These are phyloP conservation scores for Chaetomium sp. DNA, from an alignment of 2,329 filamentous ascomycete genomes.

Conservation along the genomic window DNA sequence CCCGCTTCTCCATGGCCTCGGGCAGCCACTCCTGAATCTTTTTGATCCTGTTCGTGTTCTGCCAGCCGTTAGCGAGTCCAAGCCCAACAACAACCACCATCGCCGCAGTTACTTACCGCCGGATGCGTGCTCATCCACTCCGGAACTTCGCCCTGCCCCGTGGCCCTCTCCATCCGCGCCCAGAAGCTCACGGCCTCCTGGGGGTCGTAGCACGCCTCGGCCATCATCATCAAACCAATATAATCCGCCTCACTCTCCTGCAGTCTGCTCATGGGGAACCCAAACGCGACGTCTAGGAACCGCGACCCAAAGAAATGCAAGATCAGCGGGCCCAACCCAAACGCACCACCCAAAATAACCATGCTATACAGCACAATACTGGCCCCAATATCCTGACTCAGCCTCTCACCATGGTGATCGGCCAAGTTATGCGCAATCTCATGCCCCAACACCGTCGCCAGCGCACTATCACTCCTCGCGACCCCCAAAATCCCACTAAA, in stretches of 20 bases:
- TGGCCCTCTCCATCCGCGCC: constrained; percentile 62
- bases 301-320: constrained; percentile 48
- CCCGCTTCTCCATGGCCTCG: constrained; percentile 56
- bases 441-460: constrained; percentile 76
- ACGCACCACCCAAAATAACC: constrained; percentile 50
- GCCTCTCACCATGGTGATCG: constrained; percentile 66
- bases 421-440: constrained; percentile 79
- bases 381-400: constrained; percentile 55
- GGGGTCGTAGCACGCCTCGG: constrained; percentile 76
- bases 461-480: constrained; percentile 65
- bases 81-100: background rate
- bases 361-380: constrained; percentile 55
- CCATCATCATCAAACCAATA: constrained; percentile 82
- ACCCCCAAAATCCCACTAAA: constrained; percentile 72
- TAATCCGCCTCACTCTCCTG: constrained; percentile 81
- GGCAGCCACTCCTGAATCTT: constrained; percentile 67
- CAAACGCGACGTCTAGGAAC: constrained; percentile 65
- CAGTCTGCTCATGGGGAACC: constrained; percentile 66
- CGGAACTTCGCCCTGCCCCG: constrained; percentile 56
- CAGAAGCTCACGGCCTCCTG: constrained; percentile 66
- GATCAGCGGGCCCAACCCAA: constrained; percentile 48
- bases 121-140: constrained; percentile 79
- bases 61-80: constrained; percentile 14
- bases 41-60: constrained; percentile 62
- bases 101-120: constrained; percentile 51